Base-by-base conservation (phyloP, 768 basidiomycete species). In the Lenzites betulinus region DNA sequence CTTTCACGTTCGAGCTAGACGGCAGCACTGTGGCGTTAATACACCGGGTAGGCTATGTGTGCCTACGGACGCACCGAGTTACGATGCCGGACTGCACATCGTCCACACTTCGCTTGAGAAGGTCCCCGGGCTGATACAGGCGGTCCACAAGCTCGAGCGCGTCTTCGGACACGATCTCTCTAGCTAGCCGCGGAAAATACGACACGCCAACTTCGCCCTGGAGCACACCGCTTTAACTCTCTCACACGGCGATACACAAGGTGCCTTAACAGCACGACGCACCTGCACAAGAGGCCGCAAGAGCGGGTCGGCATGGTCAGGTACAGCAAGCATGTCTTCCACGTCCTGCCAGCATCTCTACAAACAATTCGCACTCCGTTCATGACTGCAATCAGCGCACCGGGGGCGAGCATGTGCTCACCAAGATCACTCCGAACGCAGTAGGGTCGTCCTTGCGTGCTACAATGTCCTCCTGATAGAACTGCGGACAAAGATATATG, bases 321-420 rank as follows among this genome's bases (percentile, higher is more conserved):
- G 71, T 3, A 78, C 75, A 0, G 74, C 73, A 33, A 79, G 80
- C 15, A 83, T 70, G 60, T 92, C 91, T 64, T 95, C 92, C 11
- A 87, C 85, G 71, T 94, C 92, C 63, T 92, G 88, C 93, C 93
- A 95, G 67, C 88, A 92, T 74, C 91, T 84, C 93, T 95, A 70
- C 9, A 52, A 26, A 26, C 51, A 15, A 18, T 11, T 33, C 49
- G 44, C 49, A 36, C 60, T 51, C 15, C 50, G 41, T 30, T 63
- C 33, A 38, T 33, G 20, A 33, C 30, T 33, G 30, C 30, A 33
- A 33, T 58, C 41, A 64, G 42, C 28, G 35, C 43, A 43, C 25
- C 39, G 28, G 23, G 1, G 38, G 22, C 46, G 22, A 33, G 43
- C 15, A 33, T 28, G 58, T 50, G 66, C 78, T 60, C 70, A 91